phyloP scores from a whole-genome alignment of 345 rosid genomes.

The Eucalyptus albens region DNA sequence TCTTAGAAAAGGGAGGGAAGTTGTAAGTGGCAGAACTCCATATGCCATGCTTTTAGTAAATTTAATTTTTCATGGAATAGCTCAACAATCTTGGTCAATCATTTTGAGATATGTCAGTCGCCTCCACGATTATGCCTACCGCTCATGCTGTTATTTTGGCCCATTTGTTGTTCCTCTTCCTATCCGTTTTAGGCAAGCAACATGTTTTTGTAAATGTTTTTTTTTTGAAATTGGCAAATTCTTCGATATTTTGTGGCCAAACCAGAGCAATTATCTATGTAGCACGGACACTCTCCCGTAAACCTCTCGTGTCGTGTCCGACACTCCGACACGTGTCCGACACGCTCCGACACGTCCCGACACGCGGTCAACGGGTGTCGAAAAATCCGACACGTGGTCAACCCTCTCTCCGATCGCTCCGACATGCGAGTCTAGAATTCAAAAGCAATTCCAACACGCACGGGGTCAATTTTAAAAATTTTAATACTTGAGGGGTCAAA shows the following conservation, averaged over 20 bases:
- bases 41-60: not conserved
- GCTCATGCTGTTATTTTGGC: not conserved
- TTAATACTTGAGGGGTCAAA: too few relatives aligned
- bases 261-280: constrained; percentile 56
- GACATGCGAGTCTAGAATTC: too few relatives aligned
- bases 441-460: too few relatives aligned
- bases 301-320: too few relatives aligned
- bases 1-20: not conserved
- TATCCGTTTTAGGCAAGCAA: not conserved
- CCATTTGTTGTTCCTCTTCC: not conserved
- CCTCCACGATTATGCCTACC: not conserved
- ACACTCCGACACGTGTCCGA: too few relatives aligned
- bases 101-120: not conserved
- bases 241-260: constrained; percentile 71
- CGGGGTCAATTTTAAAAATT: too few relatives aligned
- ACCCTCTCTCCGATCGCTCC: too few relatives aligned
- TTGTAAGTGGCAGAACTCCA: not conserved
- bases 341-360: too few relatives aligned
- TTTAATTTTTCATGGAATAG: not conserved
- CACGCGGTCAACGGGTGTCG: too few relatives aligned
- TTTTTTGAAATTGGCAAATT: constrained; percentile 38
- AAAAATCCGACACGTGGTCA: too few relatives aligned
- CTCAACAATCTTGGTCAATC: not conserved
- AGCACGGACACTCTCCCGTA: too few relatives aligned
- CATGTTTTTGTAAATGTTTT: not conserved